Evolutionary conservation across 768 basidiomycete species (phyloP).

Genomic region (Glaciozyma martinii): DNA sequence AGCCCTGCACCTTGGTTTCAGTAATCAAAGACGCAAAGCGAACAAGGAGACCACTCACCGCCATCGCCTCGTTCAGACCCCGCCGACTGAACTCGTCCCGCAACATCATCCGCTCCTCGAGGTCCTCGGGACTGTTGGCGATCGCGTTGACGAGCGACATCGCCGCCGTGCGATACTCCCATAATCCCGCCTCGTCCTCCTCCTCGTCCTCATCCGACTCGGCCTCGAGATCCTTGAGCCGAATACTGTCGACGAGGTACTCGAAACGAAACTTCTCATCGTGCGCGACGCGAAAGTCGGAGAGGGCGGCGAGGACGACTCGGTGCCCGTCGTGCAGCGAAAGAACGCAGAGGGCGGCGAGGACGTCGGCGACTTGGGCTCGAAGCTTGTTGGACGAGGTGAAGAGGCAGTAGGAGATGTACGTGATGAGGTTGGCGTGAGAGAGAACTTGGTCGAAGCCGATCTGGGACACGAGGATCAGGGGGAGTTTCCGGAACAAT

Average conservation of each 20-base stretch:
- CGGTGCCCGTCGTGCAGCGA: conserved; percentile 62
- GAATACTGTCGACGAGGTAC: conserved; percentile 57
- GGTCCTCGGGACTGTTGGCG: conserved; percentile 59
- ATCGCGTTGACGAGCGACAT: conserved; percentile 74
- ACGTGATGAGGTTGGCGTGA: conserved; percentile 57
- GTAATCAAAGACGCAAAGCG: neutral
- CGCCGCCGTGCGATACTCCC: conserved; percentile 69
- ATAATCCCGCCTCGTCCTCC: conserved; percentile 56
- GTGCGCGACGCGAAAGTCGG: conserved; percentile 64
- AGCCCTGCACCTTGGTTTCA: conserved; percentile 45
- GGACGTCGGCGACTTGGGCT: conserved; percentile 60
- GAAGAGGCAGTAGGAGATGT: conserved; percentile 64
- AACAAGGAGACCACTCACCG: conserved; percentile 49
- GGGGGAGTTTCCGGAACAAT: neutral
- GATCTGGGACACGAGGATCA: conserved; percentile 43
- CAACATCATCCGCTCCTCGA: conserved; percentile 69
- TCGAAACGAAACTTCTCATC: conserved; percentile 75
- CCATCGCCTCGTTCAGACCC: conserved; percentile 72
- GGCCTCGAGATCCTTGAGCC: conserved; percentile 44
- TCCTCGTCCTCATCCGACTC: conserved; percentile 37
- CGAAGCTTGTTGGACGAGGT: conserved; percentile 56
- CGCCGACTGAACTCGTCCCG: conserved; percentile 74
- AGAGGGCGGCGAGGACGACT: conserved; percentile 64
- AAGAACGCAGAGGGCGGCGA: conserved; percentile 74
- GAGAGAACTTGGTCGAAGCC: conserved; percentile 62